Conservation (phyloP, 768 basidiomycete genomes). For the Leucocoprinus birnbaumii region DNA sequence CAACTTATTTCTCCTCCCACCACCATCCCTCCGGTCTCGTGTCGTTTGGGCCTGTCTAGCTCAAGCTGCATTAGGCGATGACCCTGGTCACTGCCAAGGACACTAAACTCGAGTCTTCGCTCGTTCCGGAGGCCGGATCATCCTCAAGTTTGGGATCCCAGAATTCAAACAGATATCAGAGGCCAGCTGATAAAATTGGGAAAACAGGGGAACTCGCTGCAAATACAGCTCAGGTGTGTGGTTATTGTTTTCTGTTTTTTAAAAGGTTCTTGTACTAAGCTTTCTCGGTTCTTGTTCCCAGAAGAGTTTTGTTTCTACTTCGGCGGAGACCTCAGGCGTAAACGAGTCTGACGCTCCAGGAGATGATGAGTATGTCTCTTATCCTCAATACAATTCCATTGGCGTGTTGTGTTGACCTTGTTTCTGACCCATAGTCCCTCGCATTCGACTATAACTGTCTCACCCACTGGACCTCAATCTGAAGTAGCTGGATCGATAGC, state of each 20-base stretch:
- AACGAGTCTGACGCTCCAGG: neutral
- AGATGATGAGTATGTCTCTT: neutral
- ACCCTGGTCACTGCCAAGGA: slow-evolving; percentile 9
- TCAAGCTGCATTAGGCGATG: slow-evolving; percentile 9
- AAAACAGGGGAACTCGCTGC: slow-evolving; percentile 32
- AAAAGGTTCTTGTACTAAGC: neutral
- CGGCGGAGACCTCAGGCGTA: neutral
- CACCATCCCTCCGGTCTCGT: slow-evolving; percentile 22
- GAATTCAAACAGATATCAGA: neutral
- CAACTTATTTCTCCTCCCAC: slow-evolving; percentile 23
- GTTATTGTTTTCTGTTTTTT: neutral
- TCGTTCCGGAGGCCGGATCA: slow-evolving; percentile 14
- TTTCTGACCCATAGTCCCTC: neutral
- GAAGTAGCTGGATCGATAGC: too few relatives aligned
- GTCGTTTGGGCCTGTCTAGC: slow-evolving; percentile 23
- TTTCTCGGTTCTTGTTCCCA: neutral
- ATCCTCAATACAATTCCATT: neutral
- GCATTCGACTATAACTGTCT: neutral
- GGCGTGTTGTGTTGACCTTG: neutral
- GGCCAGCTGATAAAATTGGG: neutral
- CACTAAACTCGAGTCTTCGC: slow-evolving; percentile 16
- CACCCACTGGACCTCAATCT: neutral
- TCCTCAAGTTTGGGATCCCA: neutral
- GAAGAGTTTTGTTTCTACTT: neutral
- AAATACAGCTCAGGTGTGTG: neutral